Percentiles rank a stretch among this genome's conserved stretches.
phyloP scores from a whole-genome alignment of 2,329 filamentous ascomycete genomes.

The Microsporum audouinii region DNA sequence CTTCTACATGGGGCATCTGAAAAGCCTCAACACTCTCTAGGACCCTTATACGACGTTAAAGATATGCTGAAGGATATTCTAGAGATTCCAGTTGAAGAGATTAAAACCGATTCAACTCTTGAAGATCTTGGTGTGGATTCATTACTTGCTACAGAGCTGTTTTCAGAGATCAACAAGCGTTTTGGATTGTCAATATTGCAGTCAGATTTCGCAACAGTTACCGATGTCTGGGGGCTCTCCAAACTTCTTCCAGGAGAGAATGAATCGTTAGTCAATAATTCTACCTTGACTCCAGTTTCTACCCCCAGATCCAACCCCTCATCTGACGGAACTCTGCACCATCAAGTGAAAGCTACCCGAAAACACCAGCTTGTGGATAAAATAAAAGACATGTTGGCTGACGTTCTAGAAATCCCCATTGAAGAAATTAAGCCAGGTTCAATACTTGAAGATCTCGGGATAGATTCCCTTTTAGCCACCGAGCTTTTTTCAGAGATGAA shows the following conservation, averaged over 20 bases:
- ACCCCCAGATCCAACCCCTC: not conserved
- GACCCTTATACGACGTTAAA: not conserved
- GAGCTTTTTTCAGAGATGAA: conserved; percentile 3
- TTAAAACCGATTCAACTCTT: not conserved
- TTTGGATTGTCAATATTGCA: not conserved
- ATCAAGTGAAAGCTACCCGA: not conserved
- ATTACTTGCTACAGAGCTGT: not conserved
- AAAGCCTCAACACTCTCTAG: not conserved
- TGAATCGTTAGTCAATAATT: not conserved
- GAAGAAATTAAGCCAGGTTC: not conserved
- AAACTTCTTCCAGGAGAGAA: not conserved
- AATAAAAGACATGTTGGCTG: not conserved
- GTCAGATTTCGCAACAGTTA: not conserved
- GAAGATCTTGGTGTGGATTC: not conserved
- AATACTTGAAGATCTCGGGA: not conserved
- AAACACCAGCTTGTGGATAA: not conserved
- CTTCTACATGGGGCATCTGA: not conserved
- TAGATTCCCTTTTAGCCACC: not conserved
- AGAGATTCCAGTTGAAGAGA: not conserved
- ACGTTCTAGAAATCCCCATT: not conserved
- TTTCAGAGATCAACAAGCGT: not conserved
- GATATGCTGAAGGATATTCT: not conserved
- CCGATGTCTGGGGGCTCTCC: not conserved
- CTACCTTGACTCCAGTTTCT: not conserved
- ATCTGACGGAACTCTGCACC: not conserved